Conservation (phyloP, 768 basidiomycete species). For the Termitomyces sp. region DNA sequence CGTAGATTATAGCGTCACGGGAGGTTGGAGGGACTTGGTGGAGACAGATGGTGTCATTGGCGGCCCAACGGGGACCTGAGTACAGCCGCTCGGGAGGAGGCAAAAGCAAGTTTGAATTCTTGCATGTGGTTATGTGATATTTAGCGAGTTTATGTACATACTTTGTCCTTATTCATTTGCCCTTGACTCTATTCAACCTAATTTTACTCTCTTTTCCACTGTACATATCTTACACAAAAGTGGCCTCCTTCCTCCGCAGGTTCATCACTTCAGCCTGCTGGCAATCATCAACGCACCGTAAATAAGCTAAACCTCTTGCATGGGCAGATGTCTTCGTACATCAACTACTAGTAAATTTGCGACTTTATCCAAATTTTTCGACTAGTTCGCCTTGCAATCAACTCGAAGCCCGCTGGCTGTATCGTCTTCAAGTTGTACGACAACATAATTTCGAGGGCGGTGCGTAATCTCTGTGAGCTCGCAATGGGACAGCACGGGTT, state of each 20-base stretch:
- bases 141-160: too few relatives aligned
- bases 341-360: background rate
- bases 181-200: too few relatives aligned
- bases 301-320: constrained; percentile 11
- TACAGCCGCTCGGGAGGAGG: too few relatives aligned
- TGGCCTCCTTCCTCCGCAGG: constrained; percentile 50
- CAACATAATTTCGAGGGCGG: constrained; percentile 76
- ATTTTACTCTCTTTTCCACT: background rate
- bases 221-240: constrained; percentile 18
- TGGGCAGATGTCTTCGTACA: constrained; percentile 38
- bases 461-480: constrained; percentile 79
- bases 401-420: constrained; percentile 56
- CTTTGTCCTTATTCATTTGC: too few relatives aligned
- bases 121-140: too few relatives aligned
- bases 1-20: too few relatives aligned
- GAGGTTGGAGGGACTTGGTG: too few relatives aligned
- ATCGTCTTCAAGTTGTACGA: constrained; percentile 85
- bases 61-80: too few relatives aligned
- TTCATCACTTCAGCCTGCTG: constrained; percentile 46
- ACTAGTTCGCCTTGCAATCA: constrained; percentile 63
- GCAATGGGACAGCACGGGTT: constrained; percentile 64
- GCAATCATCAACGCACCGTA: too few relatives aligned
- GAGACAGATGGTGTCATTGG: too few relatives aligned
- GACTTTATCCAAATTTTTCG: background rate
- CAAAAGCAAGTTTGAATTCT: too few relatives aligned